phyloP scores from a whole-genome alignment of 2,329 filamentous ascomycete genomes.

The Tolypocladium sp. region DNA sequence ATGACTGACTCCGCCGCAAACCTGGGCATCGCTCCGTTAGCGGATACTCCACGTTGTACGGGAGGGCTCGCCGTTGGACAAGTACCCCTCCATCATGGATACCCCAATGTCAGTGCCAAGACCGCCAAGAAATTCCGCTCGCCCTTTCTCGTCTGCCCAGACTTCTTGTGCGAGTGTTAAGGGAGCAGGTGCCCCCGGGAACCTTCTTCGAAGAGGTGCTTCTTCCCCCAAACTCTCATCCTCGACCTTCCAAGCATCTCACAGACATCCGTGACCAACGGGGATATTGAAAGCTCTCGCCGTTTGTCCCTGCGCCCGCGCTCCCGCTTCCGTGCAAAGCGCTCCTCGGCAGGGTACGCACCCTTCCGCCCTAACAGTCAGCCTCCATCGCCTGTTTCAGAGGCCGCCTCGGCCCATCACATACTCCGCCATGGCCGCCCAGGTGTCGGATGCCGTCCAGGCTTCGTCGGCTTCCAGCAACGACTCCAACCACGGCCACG shows the following conservation, averaged over 20 bases:
- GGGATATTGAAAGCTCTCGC: background rate
- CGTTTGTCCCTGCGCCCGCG: background rate
- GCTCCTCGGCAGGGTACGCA: background rate
- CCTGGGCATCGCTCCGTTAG: conserved; percentile 7
- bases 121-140: conserved; percentile 28
- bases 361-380: background rate
- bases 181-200: conserved; percentile 21
- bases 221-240: background rate
- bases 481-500: conserved; percentile 27
- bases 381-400: background rate
- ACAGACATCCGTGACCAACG: background rate
- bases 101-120: conserved; percentile 17
- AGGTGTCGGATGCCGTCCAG: conserved; percentile 14
- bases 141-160: conserved; percentile 24
- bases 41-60: conserved; percentile 3
- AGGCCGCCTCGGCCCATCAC: conserved; percentile 8
- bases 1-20: conserved; percentile 16
- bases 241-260: conserved; percentile 1
- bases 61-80: accelerated
- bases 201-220: background rate
- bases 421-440: conserved; percentile 21
- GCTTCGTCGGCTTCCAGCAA: conserved; percentile 10
- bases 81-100: conserved; percentile 6
- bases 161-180: conserved; percentile 25
- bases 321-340: background rate